These are phyloP conservation scores for Colletotrichum sp. DNA, from an alignment of 2,329 filamentous ascomycete genomes.

Conservation along the genomic window DNA sequence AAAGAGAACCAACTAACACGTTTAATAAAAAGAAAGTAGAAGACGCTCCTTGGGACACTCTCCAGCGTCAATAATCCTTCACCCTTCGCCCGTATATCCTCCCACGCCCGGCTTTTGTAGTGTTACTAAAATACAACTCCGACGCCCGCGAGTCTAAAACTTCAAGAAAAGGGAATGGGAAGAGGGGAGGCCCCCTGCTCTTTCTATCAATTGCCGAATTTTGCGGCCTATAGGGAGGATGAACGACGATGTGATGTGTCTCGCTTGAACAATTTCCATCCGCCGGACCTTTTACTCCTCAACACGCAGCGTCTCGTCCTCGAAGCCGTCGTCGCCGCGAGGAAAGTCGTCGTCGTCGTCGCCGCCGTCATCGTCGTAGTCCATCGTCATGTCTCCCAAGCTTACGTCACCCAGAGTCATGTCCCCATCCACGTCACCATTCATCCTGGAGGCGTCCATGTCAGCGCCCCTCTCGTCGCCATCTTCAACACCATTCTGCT, in stretches of 20 bases:
- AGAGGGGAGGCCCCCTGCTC: background rate
- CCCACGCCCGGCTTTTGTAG: background rate
- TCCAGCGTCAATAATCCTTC: background rate
- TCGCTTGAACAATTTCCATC: background rate
- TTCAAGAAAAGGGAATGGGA: background rate
- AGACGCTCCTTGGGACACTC: background rate
- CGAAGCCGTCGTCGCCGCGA: slow-evolving; percentile 43
- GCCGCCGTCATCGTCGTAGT: slow-evolving; percentile 51
- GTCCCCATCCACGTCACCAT: slow-evolving; percentile 43
- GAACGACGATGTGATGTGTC: background rate
- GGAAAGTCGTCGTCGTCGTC: slow-evolving; percentile 17
- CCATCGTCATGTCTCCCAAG: slow-evolving; percentile 44
- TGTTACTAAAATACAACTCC: slow-evolving; percentile 15
- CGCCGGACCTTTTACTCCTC: background rate
- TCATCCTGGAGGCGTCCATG: slow-evolving; percentile 29
- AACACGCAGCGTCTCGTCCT: slow-evolving; percentile 29
- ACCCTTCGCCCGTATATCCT: background rate
- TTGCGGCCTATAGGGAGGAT: background rate
- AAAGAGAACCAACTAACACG: background rate
- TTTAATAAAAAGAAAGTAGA: background rate
- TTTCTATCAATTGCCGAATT: background rate
- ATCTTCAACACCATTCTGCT: slow-evolving; percentile 21
- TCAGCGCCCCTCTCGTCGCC: slow-evolving; percentile 25
- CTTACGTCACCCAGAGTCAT: slow-evolving; percentile 43
- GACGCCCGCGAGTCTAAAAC: slow-evolving; percentile 8